Percentiles rank a stretch among this genome's conserved stretches.
These are phyloP conservation scores for Olyra latifolia DNA, from an alignment of 176 grass and related monocot genomes.

Conservation along the genomic window DNA sequence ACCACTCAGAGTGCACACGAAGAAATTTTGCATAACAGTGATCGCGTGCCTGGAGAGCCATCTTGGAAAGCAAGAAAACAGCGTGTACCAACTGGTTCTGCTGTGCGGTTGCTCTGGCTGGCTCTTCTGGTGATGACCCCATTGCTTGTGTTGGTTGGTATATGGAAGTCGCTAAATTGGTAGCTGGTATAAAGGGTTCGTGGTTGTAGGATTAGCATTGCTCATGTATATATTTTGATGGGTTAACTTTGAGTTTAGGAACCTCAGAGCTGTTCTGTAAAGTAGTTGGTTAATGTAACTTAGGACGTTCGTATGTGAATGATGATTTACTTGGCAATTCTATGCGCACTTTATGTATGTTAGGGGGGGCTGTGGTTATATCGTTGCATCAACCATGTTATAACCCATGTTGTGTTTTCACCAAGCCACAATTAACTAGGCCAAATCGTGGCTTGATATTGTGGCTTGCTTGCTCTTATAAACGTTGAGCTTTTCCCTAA, in stretches of 20 bases:
- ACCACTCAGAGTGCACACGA: neutral
- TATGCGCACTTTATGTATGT: neutral
- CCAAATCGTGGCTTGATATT: no score
- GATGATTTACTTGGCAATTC: neutral
- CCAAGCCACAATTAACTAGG: no score
- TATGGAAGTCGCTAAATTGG: conserved; percentile 13
- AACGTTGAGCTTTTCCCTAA: no score
- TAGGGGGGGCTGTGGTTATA: neutral
- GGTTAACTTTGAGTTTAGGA: neutral
- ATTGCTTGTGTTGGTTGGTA: conserved; percentile 28
- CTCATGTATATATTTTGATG: neutral
- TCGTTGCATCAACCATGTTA: neutral
- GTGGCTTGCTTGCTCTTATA: no score
- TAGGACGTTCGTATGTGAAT: neutral
- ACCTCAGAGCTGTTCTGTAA: neutral
- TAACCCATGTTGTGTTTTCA: no score
- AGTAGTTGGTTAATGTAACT: neutral
- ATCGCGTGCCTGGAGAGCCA: neutral
- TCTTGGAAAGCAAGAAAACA: neutral
- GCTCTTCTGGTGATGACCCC: neutral
- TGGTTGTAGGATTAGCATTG: neutral
- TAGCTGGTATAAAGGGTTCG: neutral
- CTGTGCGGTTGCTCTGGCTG: neutral
- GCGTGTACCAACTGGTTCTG: neutral
- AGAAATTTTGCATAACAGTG: neutral